Evolutionary conservation across 495 filamentous ascomycete genomes (phyloP), one percentile per base, ranked within the genome.

Genomic region (Penicillium pancosmium): DNA sequence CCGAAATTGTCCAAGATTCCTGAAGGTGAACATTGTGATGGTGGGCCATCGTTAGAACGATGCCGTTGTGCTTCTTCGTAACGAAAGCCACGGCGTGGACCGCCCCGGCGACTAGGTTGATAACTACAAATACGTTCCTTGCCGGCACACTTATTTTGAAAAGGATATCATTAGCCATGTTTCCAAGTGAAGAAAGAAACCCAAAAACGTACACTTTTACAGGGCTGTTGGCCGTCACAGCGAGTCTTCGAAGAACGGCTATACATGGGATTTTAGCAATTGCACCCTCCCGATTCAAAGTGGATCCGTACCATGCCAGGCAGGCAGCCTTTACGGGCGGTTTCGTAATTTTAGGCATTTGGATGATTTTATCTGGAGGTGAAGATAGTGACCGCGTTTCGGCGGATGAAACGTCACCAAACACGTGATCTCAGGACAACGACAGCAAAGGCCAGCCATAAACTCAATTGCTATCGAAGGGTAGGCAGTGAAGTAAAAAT

Each of bases 291-390:
- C 5, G 18, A 0, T 19, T 9, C 21, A 53, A n/a, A 27, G 19
- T 40, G 12, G 15, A 3, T 23, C 31, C 73, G 59, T 70, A 82
- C 81, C 81, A 84, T 56, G 73, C 70, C 31, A 83, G 71, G 61
- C 81, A 84, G n/a, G 80, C 81, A 38, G 78, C 71, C 67, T 84
- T 84, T 0, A 80, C 78, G 0, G 59, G 66, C 3, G 80, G 78
- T 56, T 77, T 81, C 18, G 47, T 19, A 41, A 40, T 15, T 13
- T 50, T 58, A 34, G 59, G 38, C 62, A 65, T 68, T 10, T 12
- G 46, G 43, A 10, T n/a, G n/a, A 21, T 18, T 18, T 8, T 46
- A 46, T 46, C 43, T 46, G 43, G 18, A 18, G 15, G 43, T 18
- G 6, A 46, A 19, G 43, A 2, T 6, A 18, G 18, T 16, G 43